These are phyloP conservation scores for Citrullus amarus DNA, from an alignment of 306 rosid species.

Conservation along the genomic window DNA sequence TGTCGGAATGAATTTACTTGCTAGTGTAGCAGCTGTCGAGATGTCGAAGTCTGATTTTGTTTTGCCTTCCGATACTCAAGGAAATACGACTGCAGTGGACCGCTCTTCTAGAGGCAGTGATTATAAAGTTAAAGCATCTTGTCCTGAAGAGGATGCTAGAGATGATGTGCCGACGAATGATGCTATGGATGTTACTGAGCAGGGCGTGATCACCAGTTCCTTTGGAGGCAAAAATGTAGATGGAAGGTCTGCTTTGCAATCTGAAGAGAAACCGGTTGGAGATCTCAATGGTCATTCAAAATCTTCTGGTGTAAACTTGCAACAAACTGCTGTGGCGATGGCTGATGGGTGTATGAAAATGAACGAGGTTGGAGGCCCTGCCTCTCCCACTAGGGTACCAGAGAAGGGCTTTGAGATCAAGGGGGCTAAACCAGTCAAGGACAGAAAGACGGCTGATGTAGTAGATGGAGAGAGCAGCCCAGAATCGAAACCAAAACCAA, in stretches of 20 bases:
- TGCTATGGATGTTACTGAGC: conserved; percentile 19
- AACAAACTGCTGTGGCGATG: conserved; percentile 11
- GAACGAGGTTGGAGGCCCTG: conserved; percentile 17
- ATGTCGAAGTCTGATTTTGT: conserved; percentile 52
- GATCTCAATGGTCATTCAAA: conserved; percentile 14
- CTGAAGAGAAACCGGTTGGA: conserved; percentile 21
- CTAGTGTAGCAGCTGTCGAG: conserved; percentile 80
- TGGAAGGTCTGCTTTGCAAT: conserved; percentile 13
- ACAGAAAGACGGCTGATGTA: conserved; percentile 17
- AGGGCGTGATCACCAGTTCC: conserved; percentile 9
- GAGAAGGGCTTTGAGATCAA: conserved; percentile 30
- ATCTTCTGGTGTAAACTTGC: conserved; percentile 19
- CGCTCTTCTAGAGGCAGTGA: conserved; percentile 31
- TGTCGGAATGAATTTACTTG: conserved; percentile 75
- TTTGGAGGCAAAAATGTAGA: conserved; percentile 21
- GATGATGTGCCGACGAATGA: conserved; percentile 19
- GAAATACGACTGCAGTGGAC: conserved; percentile 33
- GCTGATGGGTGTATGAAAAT: conserved; percentile 26
- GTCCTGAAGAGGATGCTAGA: conserved; percentile 24
- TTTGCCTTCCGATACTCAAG: conserved; percentile 40
- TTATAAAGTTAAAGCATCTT: conserved; percentile 26
- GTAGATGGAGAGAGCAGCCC: conserved; percentile 16
- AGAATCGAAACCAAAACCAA: conserved; percentile 15
- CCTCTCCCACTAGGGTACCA: conserved; percentile 8
- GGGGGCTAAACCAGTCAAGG: conserved; percentile 16